Conservation (phyloP, 2,329 filamentous ascomycete species). For the Corynespora cassiicola region DNA sequence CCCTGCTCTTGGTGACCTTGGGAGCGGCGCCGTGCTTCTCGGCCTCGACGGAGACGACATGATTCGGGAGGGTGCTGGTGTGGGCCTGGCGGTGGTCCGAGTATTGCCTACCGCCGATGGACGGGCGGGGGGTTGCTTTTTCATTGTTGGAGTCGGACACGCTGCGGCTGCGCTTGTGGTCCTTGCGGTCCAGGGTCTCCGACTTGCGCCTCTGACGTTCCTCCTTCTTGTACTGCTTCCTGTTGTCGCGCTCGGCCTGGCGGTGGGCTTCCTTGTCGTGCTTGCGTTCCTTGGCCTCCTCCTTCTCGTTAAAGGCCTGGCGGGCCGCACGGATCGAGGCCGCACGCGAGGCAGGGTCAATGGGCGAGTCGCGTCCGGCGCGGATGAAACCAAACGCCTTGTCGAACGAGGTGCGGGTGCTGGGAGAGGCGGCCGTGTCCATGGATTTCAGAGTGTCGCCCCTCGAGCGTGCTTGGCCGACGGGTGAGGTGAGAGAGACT, state of each 20-base stretch:
- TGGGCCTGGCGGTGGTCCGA: slow-evolving; percentile 44
- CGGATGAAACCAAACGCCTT: slow-evolving; percentile 60
- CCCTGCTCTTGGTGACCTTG: slow-evolving; percentile 40
- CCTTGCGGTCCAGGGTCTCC: slow-evolving; percentile 40
- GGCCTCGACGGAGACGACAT: slow-evolving; percentile 32
- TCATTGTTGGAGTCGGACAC: slow-evolving; percentile 33
- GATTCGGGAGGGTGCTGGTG: slow-evolving; percentile 41
- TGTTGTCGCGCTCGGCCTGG: slow-evolving; percentile 52
- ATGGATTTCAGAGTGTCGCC: slow-evolving; percentile 58
- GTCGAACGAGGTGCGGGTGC: slow-evolving; percentile 63
- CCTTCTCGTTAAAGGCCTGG: slow-evolving; percentile 64
- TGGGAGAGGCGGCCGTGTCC: slow-evolving; percentile 57
- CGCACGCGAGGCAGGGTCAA: slow-evolving; percentile 60
- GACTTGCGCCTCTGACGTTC: slow-evolving; percentile 50
- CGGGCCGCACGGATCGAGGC: slow-evolving; percentile 63
- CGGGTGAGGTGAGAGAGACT: slow-evolving; percentile 54
- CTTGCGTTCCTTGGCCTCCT: slow-evolving; percentile 63
- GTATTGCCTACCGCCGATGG: slow-evolving; percentile 46
- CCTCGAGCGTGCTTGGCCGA: slow-evolving; percentile 51
- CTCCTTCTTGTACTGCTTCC: slow-evolving; percentile 52
- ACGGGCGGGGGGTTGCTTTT: slow-evolving; percentile 38
- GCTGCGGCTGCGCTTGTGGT: slow-evolving; percentile 35
- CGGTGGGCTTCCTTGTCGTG: slow-evolving; percentile 59
- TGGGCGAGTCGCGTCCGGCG: slow-evolving; percentile 53
- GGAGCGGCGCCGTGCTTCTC: slow-evolving; percentile 37